phyloP scores from a whole-genome alignment of 23 red algal species.

The Agarophyton chilense region DNA sequence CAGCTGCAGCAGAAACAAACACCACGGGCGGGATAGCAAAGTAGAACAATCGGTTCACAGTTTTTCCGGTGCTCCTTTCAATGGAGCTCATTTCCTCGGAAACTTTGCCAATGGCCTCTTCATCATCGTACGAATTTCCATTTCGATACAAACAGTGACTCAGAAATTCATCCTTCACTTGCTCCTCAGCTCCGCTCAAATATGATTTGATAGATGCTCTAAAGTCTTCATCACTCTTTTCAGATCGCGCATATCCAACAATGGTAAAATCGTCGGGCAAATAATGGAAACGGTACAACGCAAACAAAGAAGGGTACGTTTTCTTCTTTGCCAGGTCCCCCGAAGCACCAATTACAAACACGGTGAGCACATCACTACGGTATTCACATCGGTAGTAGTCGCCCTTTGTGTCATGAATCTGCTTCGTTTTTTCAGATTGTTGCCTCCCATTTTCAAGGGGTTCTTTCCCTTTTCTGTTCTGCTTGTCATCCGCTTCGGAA shows the following conservation, averaged over 20 bases:
- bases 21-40: conserved; percentile 95
- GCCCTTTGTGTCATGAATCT: conserved; percentile 44
- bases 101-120: conserved; percentile 61
- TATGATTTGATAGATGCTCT: conserved; percentile 54
- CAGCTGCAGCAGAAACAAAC: conserved; percentile 68
- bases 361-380: conserved; percentile 77
- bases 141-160: conserved; percentile 77
- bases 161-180: conserved; percentile 78
- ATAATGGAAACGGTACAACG: conserved; percentile 77
- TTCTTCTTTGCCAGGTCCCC: conserved; percentile 98
- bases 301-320: conserved; percentile 89
- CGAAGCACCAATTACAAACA: conserved; percentile 95
- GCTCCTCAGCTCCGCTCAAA: conserved; percentile 47
- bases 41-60: conserved; percentile 90
- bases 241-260: conserved; percentile 93
- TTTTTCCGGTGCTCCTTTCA: conserved; percentile 39
- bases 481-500: not conserved
- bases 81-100: conserved; percentile 59
- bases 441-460: not conserved
- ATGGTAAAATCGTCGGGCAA: conserved; percentile 81
- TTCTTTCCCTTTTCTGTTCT: not conserved
- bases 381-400: conserved; percentile 69
- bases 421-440: not conserved
- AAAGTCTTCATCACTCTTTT: conserved; percentile 72
- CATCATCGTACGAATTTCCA: conserved; percentile 76